A percentile compares a stretch with the other conserved stretches of the same genome.
phyloP scores from a whole-genome alignment of 2,329 filamentous ascomycete genomes.

The Fusarium bulbicola region DNA sequence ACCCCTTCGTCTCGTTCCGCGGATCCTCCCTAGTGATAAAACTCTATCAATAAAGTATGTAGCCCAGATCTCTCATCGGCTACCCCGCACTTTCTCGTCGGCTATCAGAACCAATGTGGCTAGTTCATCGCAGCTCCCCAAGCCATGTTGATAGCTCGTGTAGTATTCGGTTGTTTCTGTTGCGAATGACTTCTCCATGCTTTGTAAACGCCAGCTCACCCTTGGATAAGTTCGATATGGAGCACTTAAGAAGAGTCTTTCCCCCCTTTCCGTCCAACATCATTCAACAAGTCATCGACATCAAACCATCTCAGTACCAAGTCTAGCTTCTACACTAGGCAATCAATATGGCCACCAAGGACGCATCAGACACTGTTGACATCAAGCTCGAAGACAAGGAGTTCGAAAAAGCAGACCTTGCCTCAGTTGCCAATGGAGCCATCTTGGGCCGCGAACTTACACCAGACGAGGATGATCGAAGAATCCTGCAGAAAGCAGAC shows the following conservation, averaged over 20 bases:
- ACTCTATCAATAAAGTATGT: neutral
- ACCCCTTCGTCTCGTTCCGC: neutral
- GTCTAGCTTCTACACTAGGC: neutral
- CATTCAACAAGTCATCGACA: too few relatives aligned
- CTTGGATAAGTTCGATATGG: neutral
- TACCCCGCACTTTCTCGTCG: neutral
- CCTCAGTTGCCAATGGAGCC: neutral
- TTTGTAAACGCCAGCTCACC: neutral
- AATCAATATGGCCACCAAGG: neutral
- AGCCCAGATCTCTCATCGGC: neutral
- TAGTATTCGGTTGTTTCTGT: neutral
- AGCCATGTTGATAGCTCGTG: neutral
- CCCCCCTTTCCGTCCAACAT: neutral
- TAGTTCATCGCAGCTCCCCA: neutral
- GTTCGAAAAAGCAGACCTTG: neutral
- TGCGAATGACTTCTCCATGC: neutral
- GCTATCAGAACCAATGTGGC: neutral
- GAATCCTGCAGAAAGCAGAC: neutral
- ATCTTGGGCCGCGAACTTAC: neutral
- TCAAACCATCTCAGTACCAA: too few relatives aligned
- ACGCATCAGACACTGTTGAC: neutral
- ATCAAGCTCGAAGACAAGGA: neutral
- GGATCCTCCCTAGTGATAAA: neutral
- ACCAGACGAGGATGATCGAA: neutral
- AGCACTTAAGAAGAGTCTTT: neutral